Base-by-base conservation (phyloP, 2,329 filamentous ascomycete genomes). In the Ophiosphaerella narmari region DNA sequence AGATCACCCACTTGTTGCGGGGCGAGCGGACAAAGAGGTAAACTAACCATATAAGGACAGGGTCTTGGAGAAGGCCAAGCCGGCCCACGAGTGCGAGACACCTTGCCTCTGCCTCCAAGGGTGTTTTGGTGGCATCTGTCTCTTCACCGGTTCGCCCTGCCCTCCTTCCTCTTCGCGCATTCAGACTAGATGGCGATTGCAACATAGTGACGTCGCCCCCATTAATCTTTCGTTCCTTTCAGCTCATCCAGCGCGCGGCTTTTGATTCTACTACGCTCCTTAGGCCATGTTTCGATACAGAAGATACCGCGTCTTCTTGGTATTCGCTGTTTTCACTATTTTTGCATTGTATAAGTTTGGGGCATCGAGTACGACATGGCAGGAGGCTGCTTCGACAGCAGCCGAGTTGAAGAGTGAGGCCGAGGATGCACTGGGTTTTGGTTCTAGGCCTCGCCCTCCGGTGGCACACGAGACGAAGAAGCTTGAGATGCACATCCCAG, bases 261-360 rank as follows among this genome's bases (percentile, higher is more conserved):
- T 43, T 34, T 39, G 42, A 38, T 50, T 41, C 40, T 39, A 24
- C 52, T 36, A 37, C 47, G 33, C 38, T 49, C 42, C 42, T 45
- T 45, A 23, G 50, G 50, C 47, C 62, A 85, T 87, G 80, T 71
- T 82, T 50, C 82, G 86, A 43, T 78, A 82, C 55, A 74, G 86
- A 61, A 78, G 85, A 66, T 86, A 86, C 64, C 81, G 86, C 51
- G 76, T 85, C 49, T 85, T 86, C 54, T 68, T 84, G 31, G 66
- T 84, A 53, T 80, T 80, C 60, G 79, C 84, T 46, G 71, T 82
- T 54, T 67, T 86, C 48, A 70, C 84, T 42, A 71, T 84, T 42
- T 75, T 87, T 52, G 75, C 77, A 3, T 67, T 85, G 45, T 77
- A 84, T 60, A 79, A 80, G 57, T 82, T 84, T 55, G 70, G 74